Percentiles rank a stretch among this genome's conserved stretches.
Evolutionary conservation across 805 yeast genomes (phyloP).

Genomic region (Wickerhamiella alocasiicola): DNA sequence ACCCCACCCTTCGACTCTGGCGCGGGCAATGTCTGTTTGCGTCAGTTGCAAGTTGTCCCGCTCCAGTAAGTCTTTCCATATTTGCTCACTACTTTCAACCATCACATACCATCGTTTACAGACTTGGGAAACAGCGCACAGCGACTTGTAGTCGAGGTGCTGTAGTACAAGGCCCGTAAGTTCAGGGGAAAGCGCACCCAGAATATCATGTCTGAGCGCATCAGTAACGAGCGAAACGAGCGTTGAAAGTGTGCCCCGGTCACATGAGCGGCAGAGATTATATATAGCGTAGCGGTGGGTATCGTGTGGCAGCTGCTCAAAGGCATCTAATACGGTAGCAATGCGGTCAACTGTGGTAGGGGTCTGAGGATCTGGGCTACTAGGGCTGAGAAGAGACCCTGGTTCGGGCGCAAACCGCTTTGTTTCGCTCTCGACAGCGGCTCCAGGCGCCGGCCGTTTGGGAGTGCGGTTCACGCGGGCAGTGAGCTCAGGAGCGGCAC

Average conservation of each 20-base stretch:
- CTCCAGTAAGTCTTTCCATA: slow-evolving; percentile 60
- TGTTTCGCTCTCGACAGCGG: slow-evolving; percentile 12
- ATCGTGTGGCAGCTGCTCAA: slow-evolving; percentile 32
- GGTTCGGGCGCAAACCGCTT: slow-evolving; percentile 17
- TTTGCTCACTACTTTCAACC: slow-evolving; percentile 43
- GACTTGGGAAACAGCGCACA: slow-evolving; percentile 50
- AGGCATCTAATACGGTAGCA: slow-evolving; percentile 23
- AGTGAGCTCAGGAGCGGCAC: slow-evolving; percentile 12
- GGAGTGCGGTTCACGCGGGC: slow-evolving; percentile 5
- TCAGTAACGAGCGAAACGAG: slow-evolving; percentile 39
- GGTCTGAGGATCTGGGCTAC: slow-evolving; percentile 4
- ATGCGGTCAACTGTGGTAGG: slow-evolving; percentile 14
- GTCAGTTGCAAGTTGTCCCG: slow-evolving; percentile 47
- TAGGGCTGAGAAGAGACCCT: slow-evolving; percentile 5
- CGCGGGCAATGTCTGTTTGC: slow-evolving; percentile 34
- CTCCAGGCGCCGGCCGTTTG: slow-evolving; percentile 12
- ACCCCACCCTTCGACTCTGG: slow-evolving; percentile 25
- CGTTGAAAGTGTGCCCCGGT: slow-evolving; percentile 50
- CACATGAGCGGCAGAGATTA: slow-evolving; percentile 44
- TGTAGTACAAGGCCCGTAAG: slow-evolving; percentile 52
- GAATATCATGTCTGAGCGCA: slow-evolving; percentile 59
- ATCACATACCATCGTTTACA: slow-evolving; percentile 57
- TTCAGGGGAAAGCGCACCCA: slow-evolving; percentile 63
- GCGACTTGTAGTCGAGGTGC: slow-evolving; percentile 49
- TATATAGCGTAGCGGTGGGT: slow-evolving; percentile 41